phyloP scores from a whole-genome alignment of 2,329 filamentous ascomycete genomes.

The Hymenoscyphus albidus region DNA sequence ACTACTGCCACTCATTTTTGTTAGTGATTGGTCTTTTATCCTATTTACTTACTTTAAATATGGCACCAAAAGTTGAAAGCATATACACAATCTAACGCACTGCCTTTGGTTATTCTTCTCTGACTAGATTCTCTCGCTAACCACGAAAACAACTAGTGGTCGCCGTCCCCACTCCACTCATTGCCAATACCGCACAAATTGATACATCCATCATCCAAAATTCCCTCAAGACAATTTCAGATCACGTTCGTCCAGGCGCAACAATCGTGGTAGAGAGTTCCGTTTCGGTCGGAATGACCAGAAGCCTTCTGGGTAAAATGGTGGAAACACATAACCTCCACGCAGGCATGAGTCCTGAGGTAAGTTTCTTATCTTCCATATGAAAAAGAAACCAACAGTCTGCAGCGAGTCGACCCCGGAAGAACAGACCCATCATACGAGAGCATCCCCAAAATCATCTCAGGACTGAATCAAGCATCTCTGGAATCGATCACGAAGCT shows the following conservation, averaged over 20 bases:
- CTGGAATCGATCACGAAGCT: conserved; percentile 42
- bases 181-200: not conserved
- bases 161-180: conserved; percentile 47
- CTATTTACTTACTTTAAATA: not conserved
- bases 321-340: conserved; percentile 41
- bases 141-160: not conserved
- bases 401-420: conserved; percentile 48
- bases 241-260: conserved; percentile 2
- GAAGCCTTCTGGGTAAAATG: conserved; percentile 45
- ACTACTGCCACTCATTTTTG: conserved; percentile 41
- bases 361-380: not conserved
- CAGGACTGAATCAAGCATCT: conserved; percentile 48
- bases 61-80: not conserved
- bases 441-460: conserved; percentile 51
- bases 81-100: not conserved
- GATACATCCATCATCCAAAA: conserved; percentile 9
- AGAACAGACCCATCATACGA: conserved; percentile 39
- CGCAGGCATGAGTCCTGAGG: conserved; percentile 47
- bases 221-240: conserved; percentile 6
- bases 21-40: not conserved
- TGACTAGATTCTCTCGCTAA: not conserved
- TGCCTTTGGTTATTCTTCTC: not conserved
- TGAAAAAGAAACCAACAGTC: not conserved
- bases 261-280: conserved; percentile 44
- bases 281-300: conserved; percentile 53